Base-by-base conservation (phyloP, 2,329 filamentous ascomycete genomes). In the Aspergillus fructus region DNA sequence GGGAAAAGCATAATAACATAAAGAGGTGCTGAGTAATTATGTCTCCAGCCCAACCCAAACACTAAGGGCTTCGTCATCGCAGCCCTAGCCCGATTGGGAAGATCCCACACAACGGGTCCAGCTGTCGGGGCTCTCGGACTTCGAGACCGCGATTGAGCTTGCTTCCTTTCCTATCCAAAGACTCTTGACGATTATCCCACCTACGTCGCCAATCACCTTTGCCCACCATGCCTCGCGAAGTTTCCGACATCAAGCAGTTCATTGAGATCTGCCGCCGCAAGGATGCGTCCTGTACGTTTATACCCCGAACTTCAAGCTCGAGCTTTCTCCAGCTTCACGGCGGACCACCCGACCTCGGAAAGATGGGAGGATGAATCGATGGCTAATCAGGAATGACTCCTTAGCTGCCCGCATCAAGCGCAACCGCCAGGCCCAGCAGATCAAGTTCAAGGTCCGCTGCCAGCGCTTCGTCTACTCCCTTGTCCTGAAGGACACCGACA, bases 371-470 rank as follows among this genome's bases (percentile, higher is more conserved):
- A 53, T 47, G 47, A 37, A 37, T 30, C 9, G 9, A 30, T 11
- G 19, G 21, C 49, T 45, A 50, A 47, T 41, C 24, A 48, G 61
- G 62, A 19, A 41, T 41, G 3, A 39, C 11, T 49, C 23, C 7
- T n/a, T 65, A 93, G 90, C 90, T 81, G 90, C 90, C 76, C 88
- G 90, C 80, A 91, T 93, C 85, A 93, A 97, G 92, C 94, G 96
- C 87, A 96, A 89, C 88, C 89, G 88, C 81, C 88, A 89, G 83
- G 83, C 84, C 76, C 86, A 89, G 79, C 89, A 93, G 85, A 93
- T 94, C 89, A 99, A 99, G 90, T 97, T 99, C 92, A 99, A 99
- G 91, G 93, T 99, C 86, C 91, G 94, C 81, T 97, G 94, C 89
- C 85, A 91, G 79, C 87, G 88, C 76, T 88, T 94, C 85, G 85